Conservation (phyloP, 768 basidiomycete genomes). For the Crucibulum laeve region DNA sequence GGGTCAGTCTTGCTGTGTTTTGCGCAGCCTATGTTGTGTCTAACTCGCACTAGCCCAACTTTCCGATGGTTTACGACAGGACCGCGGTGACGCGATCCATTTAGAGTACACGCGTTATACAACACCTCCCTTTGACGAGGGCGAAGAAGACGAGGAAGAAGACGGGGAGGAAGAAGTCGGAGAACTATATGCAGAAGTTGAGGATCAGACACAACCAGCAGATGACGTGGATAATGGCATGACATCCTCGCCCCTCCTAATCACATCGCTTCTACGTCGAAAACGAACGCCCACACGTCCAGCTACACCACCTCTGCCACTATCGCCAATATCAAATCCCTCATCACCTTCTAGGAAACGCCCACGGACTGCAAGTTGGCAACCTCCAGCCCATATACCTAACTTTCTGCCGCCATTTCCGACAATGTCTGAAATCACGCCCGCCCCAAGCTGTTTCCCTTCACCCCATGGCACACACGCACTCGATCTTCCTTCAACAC, state of each 20-base stretch:
- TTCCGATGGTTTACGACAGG: constrained; percentile 49
- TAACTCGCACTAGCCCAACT: constrained; percentile 50
- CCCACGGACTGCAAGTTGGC: constrained; percentile 51
- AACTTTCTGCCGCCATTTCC: constrained; percentile 70
- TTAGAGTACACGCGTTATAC: constrained; percentile 41
- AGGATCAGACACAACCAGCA: constrained; percentile 9
- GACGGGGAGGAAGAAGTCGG: constrained; percentile 23
- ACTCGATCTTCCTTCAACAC: constrained; percentile 22
- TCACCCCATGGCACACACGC: constrained; percentile 32
- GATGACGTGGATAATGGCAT: constrained; percentile 25
- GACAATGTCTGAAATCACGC: constrained; percentile 20
- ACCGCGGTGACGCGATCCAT: constrained; percentile 50
- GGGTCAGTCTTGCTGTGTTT: constrained; percentile 41
- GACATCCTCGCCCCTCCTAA: constrained; percentile 7
- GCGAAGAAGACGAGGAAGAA: constrained; percentile 26
- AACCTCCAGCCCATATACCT: constrained; percentile 61
- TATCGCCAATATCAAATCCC: constrained; percentile 56
- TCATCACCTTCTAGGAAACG: constrained; percentile 56
- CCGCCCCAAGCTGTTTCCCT: constrained; percentile 19
- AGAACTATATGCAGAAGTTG: constrained; percentile 13
- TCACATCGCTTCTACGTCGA: constrained; percentile 11
- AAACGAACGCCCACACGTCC: constrained; percentile 25
- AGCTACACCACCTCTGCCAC: constrained; percentile 39
- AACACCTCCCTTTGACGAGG: constrained; percentile 25
- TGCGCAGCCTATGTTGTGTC: constrained; percentile 15